Evolutionary conservation across 148 eudicot species (phyloP).

Genomic region (Dysphania ambrosioides): DNA sequence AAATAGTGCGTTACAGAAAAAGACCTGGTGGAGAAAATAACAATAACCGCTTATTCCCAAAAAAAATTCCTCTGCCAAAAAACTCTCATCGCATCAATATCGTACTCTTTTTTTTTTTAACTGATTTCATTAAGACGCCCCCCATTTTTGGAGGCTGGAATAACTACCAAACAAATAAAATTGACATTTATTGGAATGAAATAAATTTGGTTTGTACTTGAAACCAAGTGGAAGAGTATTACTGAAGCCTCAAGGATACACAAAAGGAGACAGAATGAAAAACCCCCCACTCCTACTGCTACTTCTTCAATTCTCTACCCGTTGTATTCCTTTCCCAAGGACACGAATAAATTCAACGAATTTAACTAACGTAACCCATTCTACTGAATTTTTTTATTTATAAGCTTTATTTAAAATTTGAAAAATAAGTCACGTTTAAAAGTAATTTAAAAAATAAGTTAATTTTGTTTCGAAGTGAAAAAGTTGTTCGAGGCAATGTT

Average conservation of each 20-base stretch:
- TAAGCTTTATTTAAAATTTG: too few relatives aligned
- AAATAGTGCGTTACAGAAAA: neutral
- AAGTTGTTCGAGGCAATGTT: too few relatives aligned
- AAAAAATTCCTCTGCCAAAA: constrained; percentile 23
- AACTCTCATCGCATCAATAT: too few relatives aligned
- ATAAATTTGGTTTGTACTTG: constrained; percentile 2
- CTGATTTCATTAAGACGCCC: too few relatives aligned
- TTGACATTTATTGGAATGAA: neutral
- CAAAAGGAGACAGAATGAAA: constrained; percentile 35
- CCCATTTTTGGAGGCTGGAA: constrained; percentile 13
- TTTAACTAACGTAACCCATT: neutral
- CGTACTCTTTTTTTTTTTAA: too few relatives aligned
- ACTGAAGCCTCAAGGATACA: too few relatives aligned
- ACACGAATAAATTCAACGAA: neutral
- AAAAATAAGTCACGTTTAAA: too few relatives aligned
- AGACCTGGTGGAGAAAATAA: constrained; percentile 12
- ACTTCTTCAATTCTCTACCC: constrained; percentile 1
- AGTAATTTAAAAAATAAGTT: too few relatives aligned
- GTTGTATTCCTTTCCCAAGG: neutral
- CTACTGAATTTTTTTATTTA: too few relatives aligned
- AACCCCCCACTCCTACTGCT: constrained; percentile 24
- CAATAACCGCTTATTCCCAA: constrained; percentile 27
- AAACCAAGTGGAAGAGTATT: constrained; percentile 7
- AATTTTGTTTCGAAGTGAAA: too few relatives aligned
- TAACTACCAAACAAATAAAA: neutral